Percentiles rank a stretch among this genome's conserved stretches.
Conservation (phyloP, 2,329 filamentous ascomycete species). For the Plenodomus lindquistii region DNA sequence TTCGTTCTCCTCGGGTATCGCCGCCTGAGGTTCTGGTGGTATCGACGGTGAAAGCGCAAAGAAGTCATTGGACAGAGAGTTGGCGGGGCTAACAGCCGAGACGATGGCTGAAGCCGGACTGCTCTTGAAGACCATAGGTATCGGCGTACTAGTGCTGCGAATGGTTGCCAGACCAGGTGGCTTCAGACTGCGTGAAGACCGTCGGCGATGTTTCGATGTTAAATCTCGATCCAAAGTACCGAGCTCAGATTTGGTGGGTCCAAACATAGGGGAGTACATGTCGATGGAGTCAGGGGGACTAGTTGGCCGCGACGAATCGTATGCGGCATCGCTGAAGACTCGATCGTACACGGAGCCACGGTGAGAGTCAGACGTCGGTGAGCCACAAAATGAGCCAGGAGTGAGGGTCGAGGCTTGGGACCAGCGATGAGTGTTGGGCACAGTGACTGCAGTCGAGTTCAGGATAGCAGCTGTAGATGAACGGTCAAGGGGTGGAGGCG, state of each 20-base stretch:
- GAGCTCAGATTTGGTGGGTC: slow-evolving; percentile 36
- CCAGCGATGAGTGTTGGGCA: slow-evolving; percentile 62
- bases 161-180: slow-evolving; percentile 34
- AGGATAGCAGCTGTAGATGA: slow-evolving; percentile 63
- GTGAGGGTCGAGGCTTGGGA: slow-evolving; percentile 67
- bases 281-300: slow-evolving; percentile 75
- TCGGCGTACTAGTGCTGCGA: slow-evolving; percentile 39
- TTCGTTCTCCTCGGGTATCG: slow-evolving; percentile 44
- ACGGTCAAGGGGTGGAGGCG: slow-evolving; percentile 47
- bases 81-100: slow-evolving; percentile 36
- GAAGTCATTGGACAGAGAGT: slow-evolving; percentile 35
- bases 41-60: slow-evolving; percentile 32
- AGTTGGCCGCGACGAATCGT: slow-evolving; percentile 72
- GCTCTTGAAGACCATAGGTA: slow-evolving; percentile 38
- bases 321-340: slow-evolving; percentile 59
- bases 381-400: slow-evolving; percentile 76
- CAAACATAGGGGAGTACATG: slow-evolving; percentile 63
- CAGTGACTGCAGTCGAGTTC: slow-evolving; percentile 64
- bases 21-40: slow-evolving; percentile 27
- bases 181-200: slow-evolving; percentile 33
- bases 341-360: slow-evolving; percentile 80
- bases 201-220: slow-evolving; percentile 17
- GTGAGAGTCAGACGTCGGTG: slow-evolving; percentile 72
- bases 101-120: slow-evolving; percentile 40
- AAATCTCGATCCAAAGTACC: slow-evolving; percentile 19